Conservation (phyloP, 1,284 basidiomycete genomes). For the Phellopilus nigrolimitatus region DNA sequence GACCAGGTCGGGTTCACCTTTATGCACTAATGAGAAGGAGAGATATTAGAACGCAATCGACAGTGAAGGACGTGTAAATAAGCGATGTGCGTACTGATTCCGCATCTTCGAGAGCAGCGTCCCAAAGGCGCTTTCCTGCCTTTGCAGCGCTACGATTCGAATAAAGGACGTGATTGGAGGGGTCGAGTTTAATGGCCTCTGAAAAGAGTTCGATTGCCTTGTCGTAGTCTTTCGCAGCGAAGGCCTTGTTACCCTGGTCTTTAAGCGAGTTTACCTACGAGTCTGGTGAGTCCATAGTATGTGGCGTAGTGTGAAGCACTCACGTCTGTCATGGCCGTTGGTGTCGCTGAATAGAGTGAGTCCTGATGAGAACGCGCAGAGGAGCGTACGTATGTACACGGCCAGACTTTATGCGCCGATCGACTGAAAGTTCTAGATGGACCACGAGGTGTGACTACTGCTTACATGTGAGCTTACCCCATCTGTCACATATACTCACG, state of each 20-base stretch:
- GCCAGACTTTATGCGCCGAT: neutral
- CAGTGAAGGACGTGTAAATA: constrained; percentile 2
- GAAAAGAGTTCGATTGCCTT: constrained; percentile 85
- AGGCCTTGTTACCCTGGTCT: constrained; percentile 94
- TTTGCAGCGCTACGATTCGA: constrained; percentile 93
- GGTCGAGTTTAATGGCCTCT: constrained; percentile 82
- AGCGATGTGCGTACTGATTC: constrained; percentile 71
- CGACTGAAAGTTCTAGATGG: constrained; percentile 10
- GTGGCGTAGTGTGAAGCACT: neutral
- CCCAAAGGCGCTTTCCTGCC: constrained; percentile 78
- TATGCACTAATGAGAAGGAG: constrained; percentile 51
- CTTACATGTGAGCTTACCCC: neutral
- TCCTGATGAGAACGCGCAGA: neutral
- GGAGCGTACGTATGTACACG: neutral
- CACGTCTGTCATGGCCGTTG: constrained; percentile 18
- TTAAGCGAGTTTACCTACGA: constrained; percentile 57
- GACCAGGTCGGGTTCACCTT: constrained; percentile 79
- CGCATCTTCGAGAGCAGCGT: constrained; percentile 81
- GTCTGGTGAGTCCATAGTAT: neutral
- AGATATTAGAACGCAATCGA: constrained; percentile 9
- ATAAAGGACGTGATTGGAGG: constrained; percentile 83
- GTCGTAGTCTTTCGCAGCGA: constrained; percentile 90
- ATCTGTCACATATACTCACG: too few species aligned
- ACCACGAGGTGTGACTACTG: too few species aligned
- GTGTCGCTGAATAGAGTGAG: neutral